A percentile compares a stretch with the other conserved stretches of the same genome.
Evolutionary conservation across 768 basidiomycete species (phyloP).

Genomic region (Cytidiella melzeri): DNA sequence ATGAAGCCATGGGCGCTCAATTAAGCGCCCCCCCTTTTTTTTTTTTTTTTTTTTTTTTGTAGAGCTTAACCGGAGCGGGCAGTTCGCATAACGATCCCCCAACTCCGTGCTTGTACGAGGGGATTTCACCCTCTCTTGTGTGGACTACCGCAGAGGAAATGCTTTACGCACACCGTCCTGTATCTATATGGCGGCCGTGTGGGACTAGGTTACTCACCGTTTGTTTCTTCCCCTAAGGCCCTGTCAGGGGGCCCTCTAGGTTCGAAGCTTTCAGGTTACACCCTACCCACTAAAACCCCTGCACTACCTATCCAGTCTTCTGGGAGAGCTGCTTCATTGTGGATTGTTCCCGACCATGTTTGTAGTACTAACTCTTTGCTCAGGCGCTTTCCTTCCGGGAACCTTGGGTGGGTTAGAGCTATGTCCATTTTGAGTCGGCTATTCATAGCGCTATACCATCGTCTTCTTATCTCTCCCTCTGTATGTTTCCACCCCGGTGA

Average conservation of each 20-base stretch:
- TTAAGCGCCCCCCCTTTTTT: too few species aligned
- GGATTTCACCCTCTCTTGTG: not conserved
- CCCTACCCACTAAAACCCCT: not conserved
- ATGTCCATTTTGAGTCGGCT: not conserved
- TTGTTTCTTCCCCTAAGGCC: not conserved
- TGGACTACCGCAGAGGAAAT: not conserved
- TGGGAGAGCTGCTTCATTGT: not conserved
- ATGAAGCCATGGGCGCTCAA: too few species aligned
- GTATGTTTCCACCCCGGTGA: not conserved
- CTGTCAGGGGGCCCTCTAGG: not conserved
- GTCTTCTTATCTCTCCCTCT: too few species aligned
- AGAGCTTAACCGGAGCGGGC: not conserved
- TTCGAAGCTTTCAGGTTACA: too few species aligned
- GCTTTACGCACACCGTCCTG: not conserved
- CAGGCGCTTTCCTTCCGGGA: not conserved
- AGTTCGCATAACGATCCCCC: not conserved
- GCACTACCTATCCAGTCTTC: not conserved
- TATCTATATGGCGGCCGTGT: not conserved
- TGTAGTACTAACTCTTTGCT: not conserved
- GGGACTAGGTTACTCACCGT: not conserved
- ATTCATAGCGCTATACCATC: not conserved
- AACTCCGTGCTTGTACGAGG: not conserved
- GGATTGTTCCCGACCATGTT: not conserved
- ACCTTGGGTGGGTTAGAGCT: not conserved
- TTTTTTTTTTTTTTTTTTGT: not conserved